A percentile compares a stretch with the other conserved stretches of the same genome.
Evolutionary conservation across 2,329 filamentous ascomycete genomes (phyloP).

Genomic region (Aspergillus amoenus): DNA sequence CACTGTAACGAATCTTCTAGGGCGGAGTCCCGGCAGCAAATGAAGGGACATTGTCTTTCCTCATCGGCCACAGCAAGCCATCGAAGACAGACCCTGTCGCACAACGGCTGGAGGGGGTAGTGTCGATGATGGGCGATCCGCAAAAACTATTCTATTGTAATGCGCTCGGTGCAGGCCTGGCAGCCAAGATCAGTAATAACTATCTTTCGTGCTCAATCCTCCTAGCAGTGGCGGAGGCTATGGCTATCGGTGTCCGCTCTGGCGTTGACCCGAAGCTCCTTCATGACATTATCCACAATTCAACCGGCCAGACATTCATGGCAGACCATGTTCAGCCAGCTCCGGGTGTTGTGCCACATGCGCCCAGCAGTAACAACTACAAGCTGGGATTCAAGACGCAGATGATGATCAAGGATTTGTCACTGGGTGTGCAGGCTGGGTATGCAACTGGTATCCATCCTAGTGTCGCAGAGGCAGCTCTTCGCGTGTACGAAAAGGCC

Average conservation of each 20-base stretch:
- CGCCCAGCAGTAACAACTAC: constrained; percentile 51
- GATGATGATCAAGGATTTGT: constrained; percentile 61
- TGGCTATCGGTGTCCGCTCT: constrained; percentile 60
- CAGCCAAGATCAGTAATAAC: constrained; percentile 62
- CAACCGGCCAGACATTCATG: constrained; percentile 54
- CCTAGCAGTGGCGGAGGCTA: constrained; percentile 58
- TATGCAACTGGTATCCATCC: too few relatives aligned
- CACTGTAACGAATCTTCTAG: too few relatives aligned
- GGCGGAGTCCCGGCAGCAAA: too few relatives aligned
- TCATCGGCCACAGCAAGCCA: too few relatives aligned
- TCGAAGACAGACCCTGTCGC: background rate
- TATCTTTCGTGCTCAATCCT: constrained; percentile 60
- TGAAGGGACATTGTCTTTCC: too few relatives aligned
- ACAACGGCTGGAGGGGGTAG: constrained; percentile 30
- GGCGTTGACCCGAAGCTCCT: constrained; percentile 57
- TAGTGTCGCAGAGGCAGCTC: too few relatives aligned
- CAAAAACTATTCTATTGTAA: constrained; percentile 51
- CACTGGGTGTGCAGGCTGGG: constrained; percentile 49
- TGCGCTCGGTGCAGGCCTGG: constrained; percentile 55
- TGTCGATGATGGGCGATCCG: constrained; percentile 52
- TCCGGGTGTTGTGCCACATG: constrained; percentile 49
- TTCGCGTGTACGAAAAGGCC: too few relatives aligned
- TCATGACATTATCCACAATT: constrained; percentile 51
- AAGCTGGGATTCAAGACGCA: constrained; percentile 59
- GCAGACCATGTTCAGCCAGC: constrained; percentile 54